These are phyloP conservation scores for Hortaea werneckii DNA, from an alignment of 2,329 filamentous ascomycete genomes.

Conservation along the genomic window DNA sequence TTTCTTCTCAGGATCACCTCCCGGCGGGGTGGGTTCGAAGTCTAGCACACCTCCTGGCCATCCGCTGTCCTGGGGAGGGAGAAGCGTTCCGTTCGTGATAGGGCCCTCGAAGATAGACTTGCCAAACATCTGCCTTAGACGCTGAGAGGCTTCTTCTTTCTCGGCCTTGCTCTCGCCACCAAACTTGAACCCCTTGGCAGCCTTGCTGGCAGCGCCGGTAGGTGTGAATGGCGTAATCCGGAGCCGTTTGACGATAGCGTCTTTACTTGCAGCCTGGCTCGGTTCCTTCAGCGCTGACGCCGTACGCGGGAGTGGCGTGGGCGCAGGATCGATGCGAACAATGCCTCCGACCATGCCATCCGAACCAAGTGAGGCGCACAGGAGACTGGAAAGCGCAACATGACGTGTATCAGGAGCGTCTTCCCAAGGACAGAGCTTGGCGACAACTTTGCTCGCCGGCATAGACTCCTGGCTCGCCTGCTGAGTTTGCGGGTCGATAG, in stretches of 20 bases:
- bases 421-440: conserved; percentile 67
- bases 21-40: conserved; percentile 52
- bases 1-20: conserved; percentile 36
- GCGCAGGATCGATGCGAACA: conserved; percentile 75
- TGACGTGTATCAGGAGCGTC: conserved; percentile 77
- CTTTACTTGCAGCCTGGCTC: conserved; percentile 29
- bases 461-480: conserved; percentile 45
- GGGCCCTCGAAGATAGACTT: conserved; percentile 67
- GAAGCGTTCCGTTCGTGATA: conserved; percentile 75
- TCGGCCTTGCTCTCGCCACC: conserved; percentile 79
- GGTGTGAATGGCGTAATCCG: conserved; percentile 67
- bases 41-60: conserved; percentile 81
- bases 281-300: conserved; percentile 36
- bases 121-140: conserved; percentile 62
- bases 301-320: conserved; percentile 56
- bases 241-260: conserved; percentile 49
- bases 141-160: conserved; percentile 63
- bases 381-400: conserved; percentile 63
- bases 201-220: conserved; percentile 40
- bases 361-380: conserved; percentile 65
- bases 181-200: conserved; percentile 61
- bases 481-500: conserved; percentile 62
- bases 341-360: conserved; percentile 72
- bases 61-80: conserved; percentile 50
- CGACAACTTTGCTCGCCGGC: conserved; percentile 60